Evolutionary conservation across 345 rosid species (phyloP), one percentile per base, ranked within the genome.

Genomic region (Pistacia vera): DNA sequence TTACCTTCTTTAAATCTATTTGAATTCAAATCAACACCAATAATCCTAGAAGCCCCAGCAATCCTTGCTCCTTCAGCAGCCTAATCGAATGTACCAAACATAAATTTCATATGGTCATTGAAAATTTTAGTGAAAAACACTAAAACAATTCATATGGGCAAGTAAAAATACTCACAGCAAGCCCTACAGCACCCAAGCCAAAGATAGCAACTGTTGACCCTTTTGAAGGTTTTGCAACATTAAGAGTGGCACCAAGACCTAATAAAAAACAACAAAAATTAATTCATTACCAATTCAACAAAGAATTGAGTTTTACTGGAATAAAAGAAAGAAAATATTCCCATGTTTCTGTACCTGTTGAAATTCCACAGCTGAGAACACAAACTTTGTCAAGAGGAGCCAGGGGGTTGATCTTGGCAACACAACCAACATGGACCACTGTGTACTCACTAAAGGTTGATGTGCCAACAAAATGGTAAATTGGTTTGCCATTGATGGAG

Each of bases 331-430:
- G 10, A 25, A 22, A 22, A 22, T 22, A 22, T 18, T 18, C 51
- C 28, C 13, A 51, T 12, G 35, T 5, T 9, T 25, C 33, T 66
- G 20, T 30, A 82, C 87, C 90, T 71, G 88, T 87, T 4, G 86
- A 85, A 55, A 85, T 78, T 22, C 90, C 88, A 4, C 88, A 87
- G 73, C 90, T 81, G 36, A 87, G 85, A 57, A 85, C 65, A 54
- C 84, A 85, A 41, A 85, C 85, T 84, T 83, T 83, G 71, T 83
- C 78, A 8, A 84, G 79, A 10, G 81, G 78, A 30, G 86, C 84
- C 8, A n/a, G 64, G 4, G 79, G 87, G 52, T 79, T 81, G 77
- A 84, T 79, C 74, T 81, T 81, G 33, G 81, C 83, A 48, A 81
- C 36, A 65, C 78, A 72, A 8, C 84, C 83, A 81, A 58, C n/a